A percentile compares a stretch with the other conserved stretches of the same genome.
Conservation (phyloP, 768 basidiomycete genomes). For the Austroboletus eburneus region DNA sequence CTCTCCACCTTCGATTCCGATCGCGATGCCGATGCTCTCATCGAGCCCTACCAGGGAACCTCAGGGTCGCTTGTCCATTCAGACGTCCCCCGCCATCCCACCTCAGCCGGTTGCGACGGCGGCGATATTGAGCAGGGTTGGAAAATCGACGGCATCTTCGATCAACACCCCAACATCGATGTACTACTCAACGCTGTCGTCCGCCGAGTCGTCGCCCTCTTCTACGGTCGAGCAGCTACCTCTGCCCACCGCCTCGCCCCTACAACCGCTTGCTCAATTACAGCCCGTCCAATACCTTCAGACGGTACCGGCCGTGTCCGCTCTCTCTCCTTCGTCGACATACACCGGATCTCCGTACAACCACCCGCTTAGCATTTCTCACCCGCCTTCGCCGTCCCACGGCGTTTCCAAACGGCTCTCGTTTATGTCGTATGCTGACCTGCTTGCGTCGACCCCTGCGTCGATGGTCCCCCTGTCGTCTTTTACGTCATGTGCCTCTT, state of each 20-base stretch:
- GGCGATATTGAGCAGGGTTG: constrained; percentile 5
- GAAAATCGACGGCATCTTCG: constrained; percentile 21
- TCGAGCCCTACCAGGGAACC: constrained; percentile 26
- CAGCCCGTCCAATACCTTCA: constrained; percentile 13
- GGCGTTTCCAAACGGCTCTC: constrained; percentile 66
- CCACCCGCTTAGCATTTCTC: constrained; percentile 22
- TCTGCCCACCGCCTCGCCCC: constrained; percentile 18
- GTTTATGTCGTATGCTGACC: constrained; percentile 85
- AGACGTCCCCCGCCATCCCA: constrained; percentile 17
- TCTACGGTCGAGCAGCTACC: constrained; percentile 34
- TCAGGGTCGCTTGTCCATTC: constrained; percentile 21
- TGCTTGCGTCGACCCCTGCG: constrained; percentile 73
- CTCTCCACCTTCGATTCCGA: constrained; percentile 19
- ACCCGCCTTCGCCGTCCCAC: constrained; percentile 47
- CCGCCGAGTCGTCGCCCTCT: constrained; percentile 37
- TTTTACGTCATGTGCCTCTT: constrained; percentile 59
- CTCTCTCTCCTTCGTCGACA: constrained; percentile 22
- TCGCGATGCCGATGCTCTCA: constrained; percentile 21
- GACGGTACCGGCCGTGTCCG: constrained; percentile 5
- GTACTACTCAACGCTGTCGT: constrained; percentile 41
- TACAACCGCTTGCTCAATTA: constrained; percentile 19
- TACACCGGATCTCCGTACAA: constrained; percentile 26
- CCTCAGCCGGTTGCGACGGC: constrained; percentile 1
- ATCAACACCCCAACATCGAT: constrained; percentile 47
- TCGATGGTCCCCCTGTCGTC: constrained; percentile 67